Base-by-base conservation (phyloP, 1,284 basidiomycete genomes). In the Ceratobasidium theobromae region DNA sequence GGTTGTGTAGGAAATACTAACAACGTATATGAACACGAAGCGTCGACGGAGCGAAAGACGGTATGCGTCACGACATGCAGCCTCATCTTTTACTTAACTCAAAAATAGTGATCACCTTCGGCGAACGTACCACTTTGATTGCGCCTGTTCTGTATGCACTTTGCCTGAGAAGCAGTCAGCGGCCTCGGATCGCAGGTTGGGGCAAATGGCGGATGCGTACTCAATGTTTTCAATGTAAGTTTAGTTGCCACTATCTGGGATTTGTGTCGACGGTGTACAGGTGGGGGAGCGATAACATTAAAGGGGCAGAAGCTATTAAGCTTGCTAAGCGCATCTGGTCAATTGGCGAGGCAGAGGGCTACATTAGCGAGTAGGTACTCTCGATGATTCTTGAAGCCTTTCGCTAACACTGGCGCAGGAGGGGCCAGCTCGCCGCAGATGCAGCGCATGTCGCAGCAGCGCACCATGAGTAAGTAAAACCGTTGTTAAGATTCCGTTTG, bases 341-440 rank as follows among this genome's bases (percentile, higher is more conserved):
- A 11, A 66, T 85, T 3, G 84, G 81, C 30, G 80, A 82, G 33
- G 77, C 82, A 68, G 85, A 86, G 75, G 83, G 83, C 0, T 86
- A 87, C 69, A 81, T 79, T 77, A 85, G 84, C 71, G 84, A 85
- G 74, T 60, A 30, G 49, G 55, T 48, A n/a, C n/a, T 16, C 18
- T 11, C 16, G 33, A 40, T 33, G 12, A 27, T 45, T 30, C 16
- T 9, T 54, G 35, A 14, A 25, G 21, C 9, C n/a, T 27, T n/a
- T 16, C n/a, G 21, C 32, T 60, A 9, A 60, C 14, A 23, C 25
- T 16, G 14, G 4, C 0, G 38, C 38, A 71, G 68, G 51, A 77
- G 85, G 33, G 85, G 85, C 9, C 77, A 79, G 69, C 76, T 87
- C 3, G 85, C 85, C 8, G 82, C 83, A 38, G 85, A 87, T 71